Base-by-base conservation (phyloP, 2,329 filamentous ascomycete species). In the Stachybotrys echinatus region DNA sequence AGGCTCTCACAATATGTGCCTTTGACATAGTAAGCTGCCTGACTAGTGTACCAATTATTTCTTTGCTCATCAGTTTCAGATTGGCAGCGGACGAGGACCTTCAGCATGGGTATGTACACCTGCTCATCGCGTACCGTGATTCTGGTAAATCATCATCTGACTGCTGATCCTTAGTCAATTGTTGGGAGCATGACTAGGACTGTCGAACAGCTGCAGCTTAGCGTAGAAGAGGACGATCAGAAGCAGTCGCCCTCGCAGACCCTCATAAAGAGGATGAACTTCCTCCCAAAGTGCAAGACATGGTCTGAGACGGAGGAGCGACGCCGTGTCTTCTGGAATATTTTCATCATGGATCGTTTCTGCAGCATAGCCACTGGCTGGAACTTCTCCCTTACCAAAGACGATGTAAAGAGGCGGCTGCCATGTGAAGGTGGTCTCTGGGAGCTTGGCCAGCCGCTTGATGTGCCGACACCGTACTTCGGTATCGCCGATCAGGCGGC, bases 321-420 rank as follows among this genome's bases (percentile, higher is more conserved):
- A 6, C 58, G 71, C 2, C 56, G 70, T 1, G 64, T 73, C 3
- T 73, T 72, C 48, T 73, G 70, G 70, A 69, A 64, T 12, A 61
- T 71, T 4, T 73, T 73, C 51, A 55, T 66, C 3, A 58, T 72
- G 50, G 69, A 73, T 37, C 58, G 69, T 6, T 74, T 75, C 61
- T 67, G 63, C 55, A 58, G 59, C 60, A 67, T 73, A 14, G 62
- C 62, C 12, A 73, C 68, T 4, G 69, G 70, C 6, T 71, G 57
- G 57, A 59, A 59, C 6, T 49, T 53, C 12, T 55, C 51, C 21
- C 54, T 73, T 1, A 70, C 66, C 2, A 61, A 58, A 14, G 62
- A 64, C 14, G 69, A 70, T 52, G 65, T 71, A 12, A 61, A 63
- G 8, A 57, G 68, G 5, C 61, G 70, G 21, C 54, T 74, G 2